Base-by-base conservation (phyloP, 371 early-diverging fungal genomes). In the Umbelopsis sp. region DNA sequence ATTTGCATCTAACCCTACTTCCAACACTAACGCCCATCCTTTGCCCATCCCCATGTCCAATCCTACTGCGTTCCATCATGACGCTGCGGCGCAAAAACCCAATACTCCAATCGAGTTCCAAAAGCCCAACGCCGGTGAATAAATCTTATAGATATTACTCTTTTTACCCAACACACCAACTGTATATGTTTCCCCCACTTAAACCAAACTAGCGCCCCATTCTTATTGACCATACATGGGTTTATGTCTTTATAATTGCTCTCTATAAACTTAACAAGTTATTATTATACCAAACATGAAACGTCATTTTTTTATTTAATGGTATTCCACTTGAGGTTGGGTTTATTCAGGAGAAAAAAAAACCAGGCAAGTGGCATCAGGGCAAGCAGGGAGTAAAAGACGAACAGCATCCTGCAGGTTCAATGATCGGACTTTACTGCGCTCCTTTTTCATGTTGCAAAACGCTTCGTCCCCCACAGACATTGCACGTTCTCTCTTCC, bases 361-460 rank as follows among this genome's bases (percentile, higher is more conserved):
- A 22, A 22, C 22, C 29, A 48, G 18, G 16, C 48, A 20, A 3
- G 12, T 12, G 32, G 35, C 29, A 35, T 18, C 29, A 57, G 57
- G 57, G 57, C 57, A 57, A 57, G 32, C 29, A n/a, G 57, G 29
- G 18, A 35, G 35, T 29, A 35, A 41, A 41, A 41, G 22, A 22
- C 22, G 22, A 7, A 41, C 41, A 41, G 7, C 7, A 41, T 41
- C 41, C 35, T 29, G 29, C 57, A 35, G 25, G 35, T 57, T 29
- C 35, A 25, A 25, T 57, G 57, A 57, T 57, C 57, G 57, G 8
- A 18, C 57, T 57, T 57, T 57, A 57, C 57, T 57, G 57, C 57
- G 35, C 57, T 57, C 57, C 57, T 57, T 57, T 57, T 29, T 18
- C 6, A 25, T 24, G 35, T 57, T 12, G 35, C 29, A 3, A 41